A percentile compares a stretch with the other conserved stretches of the same genome.
These are phyloP conservation scores for Scutellaria minor DNA, from an alignment of 257 asterid species.

Conservation along the genomic window DNA sequence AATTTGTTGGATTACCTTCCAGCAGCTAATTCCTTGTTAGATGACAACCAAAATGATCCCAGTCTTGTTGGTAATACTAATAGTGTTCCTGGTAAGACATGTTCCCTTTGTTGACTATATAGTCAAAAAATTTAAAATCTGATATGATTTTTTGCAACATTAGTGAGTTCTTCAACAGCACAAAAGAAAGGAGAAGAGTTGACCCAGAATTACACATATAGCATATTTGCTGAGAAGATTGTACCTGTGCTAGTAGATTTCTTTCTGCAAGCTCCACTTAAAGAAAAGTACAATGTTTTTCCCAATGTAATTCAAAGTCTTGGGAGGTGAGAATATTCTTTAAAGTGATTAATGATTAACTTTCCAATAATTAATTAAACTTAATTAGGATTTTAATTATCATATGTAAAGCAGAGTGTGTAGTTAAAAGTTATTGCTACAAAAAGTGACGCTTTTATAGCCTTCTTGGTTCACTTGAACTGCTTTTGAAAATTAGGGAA, in stretches of 20 bases:
- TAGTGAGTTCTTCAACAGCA: slow-evolving; percentile 47
- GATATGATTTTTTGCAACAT: slow-evolving; percentile 29
- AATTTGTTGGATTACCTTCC: slow-evolving; percentile 81
- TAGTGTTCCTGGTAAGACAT: slow-evolving; percentile 42
- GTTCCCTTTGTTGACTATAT: slow-evolving; percentile 25
- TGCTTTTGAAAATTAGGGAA: slow-evolving; percentile 9
- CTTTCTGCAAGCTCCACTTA: slow-evolving; percentile 77
- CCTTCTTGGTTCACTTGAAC: slow-evolving; percentile 11
- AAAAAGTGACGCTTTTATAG: neutral
- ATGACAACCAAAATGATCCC: slow-evolving; percentile 49
- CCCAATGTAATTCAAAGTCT: slow-evolving; percentile 78
- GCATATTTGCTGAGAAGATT: slow-evolving; percentile 83
- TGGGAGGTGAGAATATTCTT: slow-evolving; percentile 78
- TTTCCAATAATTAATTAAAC: slow-evolving; percentile 12
- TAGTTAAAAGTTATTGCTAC: neutral
- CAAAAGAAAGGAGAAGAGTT: slow-evolving; percentile 52
- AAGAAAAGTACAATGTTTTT: slow-evolving; percentile 58
- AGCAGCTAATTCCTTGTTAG: slow-evolving; percentile 59
- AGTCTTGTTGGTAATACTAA: slow-evolving; percentile 42
- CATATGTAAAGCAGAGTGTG: neutral
- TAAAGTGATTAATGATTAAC: neutral
- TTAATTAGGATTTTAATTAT: slow-evolving; percentile 17
- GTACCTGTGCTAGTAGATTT: slow-evolving; percentile 79
- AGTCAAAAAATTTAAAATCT: slow-evolving; percentile 28
- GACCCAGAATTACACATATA: slow-evolving; percentile 42